Evolutionary conservation across 495 filamentous ascomycete genomes (phyloP), one percentile per base, ranked within the genome.

Genomic region (Aeminium ludgeri): DNA sequence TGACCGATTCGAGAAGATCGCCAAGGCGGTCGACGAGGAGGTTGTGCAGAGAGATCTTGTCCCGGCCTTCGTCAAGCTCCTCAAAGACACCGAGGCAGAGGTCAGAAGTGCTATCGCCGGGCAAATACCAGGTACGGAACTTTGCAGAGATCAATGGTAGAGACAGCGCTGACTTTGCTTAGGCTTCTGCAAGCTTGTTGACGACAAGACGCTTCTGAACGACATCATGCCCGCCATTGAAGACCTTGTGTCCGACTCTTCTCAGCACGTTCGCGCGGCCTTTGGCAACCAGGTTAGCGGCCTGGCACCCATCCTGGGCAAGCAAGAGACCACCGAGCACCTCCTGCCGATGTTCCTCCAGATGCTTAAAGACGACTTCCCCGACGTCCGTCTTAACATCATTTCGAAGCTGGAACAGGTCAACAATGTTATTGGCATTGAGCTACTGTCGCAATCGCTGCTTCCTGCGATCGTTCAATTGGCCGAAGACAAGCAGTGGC

Each of bases 331-430:
- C 29, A 96, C 93, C 46, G 73, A 86, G 42, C 89, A 96, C 53
- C 80, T 97, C 44, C 74, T 97, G 30, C 89, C 89, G 29, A 97
- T 97, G 91, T 97, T 97, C 63, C 69, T 96, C 29, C 82, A 91
- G 56, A 97, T 97, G 89, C 76, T 97, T 36, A 97, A 97, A 65
- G 89, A 97, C 57, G 89, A 97, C 53, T 96, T 94, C 62, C 89
- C 89, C 25, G 91, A 96, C 56, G 89, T 97, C 39, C 79, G 89
- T 30, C 70, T 97, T 30, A 91, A 96, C 62, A 97, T 97, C 56
- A 97, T 97, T 55, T 95, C 87, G 2, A 97, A 96, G 63, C 71
- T 97, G 36, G 89, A 97, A 61, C 69, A 87, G 40, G 91, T 97
- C 44, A 97, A 97, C 62, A 86, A 95, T 65, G 85, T 85, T 85